A percentile compares a stretch with the other conserved stretches of the same genome.
Conservation (phyloP, 116 monocot species). For the Phalaenopsis hybrid region DNA sequence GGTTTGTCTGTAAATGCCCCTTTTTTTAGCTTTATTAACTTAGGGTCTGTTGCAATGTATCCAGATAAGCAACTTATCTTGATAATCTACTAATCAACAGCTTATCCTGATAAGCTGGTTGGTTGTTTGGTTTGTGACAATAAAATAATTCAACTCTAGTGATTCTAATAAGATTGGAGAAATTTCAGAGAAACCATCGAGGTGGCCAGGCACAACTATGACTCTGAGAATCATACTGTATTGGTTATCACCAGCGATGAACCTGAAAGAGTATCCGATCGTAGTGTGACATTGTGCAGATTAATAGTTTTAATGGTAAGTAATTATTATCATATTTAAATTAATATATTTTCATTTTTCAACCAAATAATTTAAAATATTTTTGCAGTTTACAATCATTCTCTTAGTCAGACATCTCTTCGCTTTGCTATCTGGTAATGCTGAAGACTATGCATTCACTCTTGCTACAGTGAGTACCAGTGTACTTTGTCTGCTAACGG, state of each 20-base stretch:
- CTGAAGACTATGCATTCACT: conserved; percentile 38
- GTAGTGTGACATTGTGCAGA: conserved; percentile 20
- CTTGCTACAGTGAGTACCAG: conserved; percentile 40
- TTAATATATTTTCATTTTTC: neutral
- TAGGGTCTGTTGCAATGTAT: too few relatives aligned
- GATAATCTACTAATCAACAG: too few relatives aligned
- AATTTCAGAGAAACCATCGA: conserved; percentile 23
- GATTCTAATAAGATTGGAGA: conserved; percentile 24
- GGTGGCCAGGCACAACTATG: conserved; percentile 22
- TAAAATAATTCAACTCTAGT: neutral
- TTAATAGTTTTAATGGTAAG: conserved; percentile 36
- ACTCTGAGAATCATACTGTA: conserved; percentile 9
- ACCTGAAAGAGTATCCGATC: conserved; percentile 13
- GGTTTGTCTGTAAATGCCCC: too few relatives aligned
- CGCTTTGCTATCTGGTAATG: conserved; percentile 20
- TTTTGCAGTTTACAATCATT: conserved; percentile 33
- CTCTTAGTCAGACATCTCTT: conserved; percentile 42
- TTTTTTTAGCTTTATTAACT: too few relatives aligned
- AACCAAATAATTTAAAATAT: neutral
- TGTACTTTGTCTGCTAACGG: neutral
- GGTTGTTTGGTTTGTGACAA: neutral
- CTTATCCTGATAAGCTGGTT: too few relatives aligned
- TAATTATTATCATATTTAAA: neutral
- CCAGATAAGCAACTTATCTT: too few relatives aligned
- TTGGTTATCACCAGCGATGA: neutral